Evolutionary conservation across 2,329 filamentous ascomycete genomes (phyloP).

Genomic region (Colletotrichum scovillei): DNA sequence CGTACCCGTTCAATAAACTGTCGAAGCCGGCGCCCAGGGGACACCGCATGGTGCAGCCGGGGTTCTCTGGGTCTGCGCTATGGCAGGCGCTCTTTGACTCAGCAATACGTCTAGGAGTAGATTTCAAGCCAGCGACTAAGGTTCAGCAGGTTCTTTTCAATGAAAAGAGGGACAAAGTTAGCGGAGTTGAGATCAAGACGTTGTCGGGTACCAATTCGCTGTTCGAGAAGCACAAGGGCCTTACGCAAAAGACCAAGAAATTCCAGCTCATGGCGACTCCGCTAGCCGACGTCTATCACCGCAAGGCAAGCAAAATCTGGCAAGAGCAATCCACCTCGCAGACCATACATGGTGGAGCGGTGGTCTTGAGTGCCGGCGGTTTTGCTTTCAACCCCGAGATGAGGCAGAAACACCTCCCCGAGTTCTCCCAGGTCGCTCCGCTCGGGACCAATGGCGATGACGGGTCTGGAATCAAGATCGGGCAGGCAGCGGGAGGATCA

Average conservation of each 20-base stretch:
- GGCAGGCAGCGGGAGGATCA: too few relatives aligned
- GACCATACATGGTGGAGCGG: too few relatives aligned
- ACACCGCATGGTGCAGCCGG: neutral
- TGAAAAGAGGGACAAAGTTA: neutral
- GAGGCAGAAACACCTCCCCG: too few relatives aligned
- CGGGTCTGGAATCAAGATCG: too few relatives aligned
- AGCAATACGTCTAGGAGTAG: neutral
- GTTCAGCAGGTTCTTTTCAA: neutral
- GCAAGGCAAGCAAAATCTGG: neutral
- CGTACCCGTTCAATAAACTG: neutral
- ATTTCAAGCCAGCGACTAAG: neutral
- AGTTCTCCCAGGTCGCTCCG: too few relatives aligned
- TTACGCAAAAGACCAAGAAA: neutral
- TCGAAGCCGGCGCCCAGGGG: neutral
- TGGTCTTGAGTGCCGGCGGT: too few relatives aligned
- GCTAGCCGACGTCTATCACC: neutral
- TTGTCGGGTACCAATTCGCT: neutral
- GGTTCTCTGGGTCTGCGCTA: neutral
- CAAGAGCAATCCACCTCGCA: too few relatives aligned
- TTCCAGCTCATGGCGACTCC: neutral
- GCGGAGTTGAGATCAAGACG: neutral
- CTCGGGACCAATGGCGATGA: too few relatives aligned
- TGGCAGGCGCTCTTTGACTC: neutral
- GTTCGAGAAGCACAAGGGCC: neutral
- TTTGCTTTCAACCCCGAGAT: too few relatives aligned